phyloP scores from a whole-genome alignment of 1,139 yeast genomes.

The Pneumocystis carinii region DNA sequence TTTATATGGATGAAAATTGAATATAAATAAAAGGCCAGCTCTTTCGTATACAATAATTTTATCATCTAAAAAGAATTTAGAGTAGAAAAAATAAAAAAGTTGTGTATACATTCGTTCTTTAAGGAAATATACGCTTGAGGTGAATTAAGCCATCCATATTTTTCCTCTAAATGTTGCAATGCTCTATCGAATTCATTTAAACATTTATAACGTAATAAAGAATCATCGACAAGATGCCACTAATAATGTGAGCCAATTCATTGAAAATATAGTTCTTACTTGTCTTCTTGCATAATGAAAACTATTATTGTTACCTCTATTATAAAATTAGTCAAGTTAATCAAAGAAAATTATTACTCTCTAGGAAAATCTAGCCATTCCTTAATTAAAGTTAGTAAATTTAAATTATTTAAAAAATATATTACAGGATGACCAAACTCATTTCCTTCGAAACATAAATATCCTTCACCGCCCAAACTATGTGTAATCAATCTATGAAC shows the following conservation, averaged over 20 bases:
- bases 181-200: slow-evolving; percentile 68
- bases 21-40: slow-evolving; percentile 66
- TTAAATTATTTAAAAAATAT: not conserved
- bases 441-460: slow-evolving; percentile 89
- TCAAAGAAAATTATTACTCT: slow-evolving; percentile 18
- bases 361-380: slow-evolving; percentile 98
- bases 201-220: slow-evolving; percentile 60
- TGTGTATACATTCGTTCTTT: not conserved
- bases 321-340: not conserved
- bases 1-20: slow-evolving; percentile 76
- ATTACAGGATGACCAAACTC: slow-evolving; percentile 82
- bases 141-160: slow-evolving; percentile 56
- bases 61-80: slow-evolving; percentile 28
- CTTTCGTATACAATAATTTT: slow-evolving; percentile 82
- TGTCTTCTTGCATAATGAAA: slow-evolving; percentile 93
- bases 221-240: slow-evolving; percentile 71
- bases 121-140: slow-evolving; percentile 30
- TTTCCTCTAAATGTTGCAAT: slow-evolving; percentile 61
- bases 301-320: slow-evolving; percentile 59
- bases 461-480: slow-evolving; percentile 88
- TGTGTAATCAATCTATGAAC: slow-evolving; percentile 69
- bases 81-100: not conserved
- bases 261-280: not conserved
- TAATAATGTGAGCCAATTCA: not conserved
- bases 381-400: not conserved